phyloP scores from a whole-genome alignment of 768 basidiomycete species.

The Chalciporus sphaerocephalus region DNA sequence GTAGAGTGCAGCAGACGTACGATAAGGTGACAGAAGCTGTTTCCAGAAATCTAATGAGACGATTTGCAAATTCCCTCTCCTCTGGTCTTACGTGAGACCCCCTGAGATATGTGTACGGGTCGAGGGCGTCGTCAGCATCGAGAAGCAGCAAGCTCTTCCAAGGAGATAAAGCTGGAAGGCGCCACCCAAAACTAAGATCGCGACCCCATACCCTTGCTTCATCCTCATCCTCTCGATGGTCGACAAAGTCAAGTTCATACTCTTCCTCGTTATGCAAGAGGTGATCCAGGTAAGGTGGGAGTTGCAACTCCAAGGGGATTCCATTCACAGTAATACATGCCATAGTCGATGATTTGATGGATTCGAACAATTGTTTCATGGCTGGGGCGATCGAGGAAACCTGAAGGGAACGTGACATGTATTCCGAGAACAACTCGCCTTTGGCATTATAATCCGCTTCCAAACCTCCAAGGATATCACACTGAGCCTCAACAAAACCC shows the following conservation, averaged over 20 bases:
- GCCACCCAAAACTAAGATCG: conserved; percentile 68
- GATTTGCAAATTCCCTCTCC: conserved; percentile 64
- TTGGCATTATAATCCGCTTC: conserved; percentile 67
- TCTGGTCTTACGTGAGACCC: conserved; percentile 58
- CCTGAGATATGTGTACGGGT: conserved; percentile 56
- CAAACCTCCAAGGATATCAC: conserved; percentile 61
- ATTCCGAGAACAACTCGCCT: conserved; percentile 58
- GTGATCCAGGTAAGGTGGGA: conserved; percentile 75
- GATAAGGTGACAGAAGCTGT: conserved; percentile 70
- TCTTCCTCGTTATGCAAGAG: conserved; percentile 66
- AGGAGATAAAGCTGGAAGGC: conserved; percentile 68
- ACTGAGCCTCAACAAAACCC: conserved; percentile 82
- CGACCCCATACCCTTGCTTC: conserved; percentile 57
- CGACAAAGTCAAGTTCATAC: conserved; percentile 47
- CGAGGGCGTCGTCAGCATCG: conserved; percentile 53
- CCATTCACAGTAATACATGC: conserved; percentile 76
- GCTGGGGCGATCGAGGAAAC: conserved; percentile 69
- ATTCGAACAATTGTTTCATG: conserved; percentile 77
- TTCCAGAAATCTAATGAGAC: conserved; percentile 71
- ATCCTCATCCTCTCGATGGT: conserved; percentile 50
- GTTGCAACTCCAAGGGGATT: conserved; percentile 78
- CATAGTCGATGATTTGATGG: conserved; percentile 70
- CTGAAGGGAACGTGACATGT: conserved; percentile 53
- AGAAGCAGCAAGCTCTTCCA: conserved; percentile 90
- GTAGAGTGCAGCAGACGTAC: conserved; percentile 40